Conservation (phyloP, 805 yeast genomes). For the Zygoascus flipseniorum region DNA sequence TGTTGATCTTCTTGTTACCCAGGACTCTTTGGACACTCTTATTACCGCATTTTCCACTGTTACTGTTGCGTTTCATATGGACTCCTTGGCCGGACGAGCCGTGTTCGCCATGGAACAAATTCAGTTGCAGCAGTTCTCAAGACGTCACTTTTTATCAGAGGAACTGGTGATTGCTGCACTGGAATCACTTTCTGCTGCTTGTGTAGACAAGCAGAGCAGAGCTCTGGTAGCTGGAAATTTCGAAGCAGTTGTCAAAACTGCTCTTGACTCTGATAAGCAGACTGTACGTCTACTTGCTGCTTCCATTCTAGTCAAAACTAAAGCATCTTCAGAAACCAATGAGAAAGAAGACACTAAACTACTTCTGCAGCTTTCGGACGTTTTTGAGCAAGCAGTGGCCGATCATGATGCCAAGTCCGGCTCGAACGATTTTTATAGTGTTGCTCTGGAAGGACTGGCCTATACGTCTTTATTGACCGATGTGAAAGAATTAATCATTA, state of each 20-base stretch:
- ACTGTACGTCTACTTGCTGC: constrained; percentile 25
- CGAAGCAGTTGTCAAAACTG: constrained; percentile 16
- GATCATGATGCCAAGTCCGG: constrained; percentile 3
- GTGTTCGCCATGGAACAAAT: constrained; percentile 18
- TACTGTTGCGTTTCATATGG: constrained; percentile 21
- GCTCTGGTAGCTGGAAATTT: constrained; percentile 20
- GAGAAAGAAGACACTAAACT: constrained; percentile 7
- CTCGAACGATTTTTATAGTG: constrained; percentile 8
- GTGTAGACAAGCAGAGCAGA: constrained; percentile 25
- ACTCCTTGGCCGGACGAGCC: constrained; percentile 19
- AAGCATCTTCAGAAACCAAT: constrained; percentile 20
- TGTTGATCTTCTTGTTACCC: constrained; percentile 10
- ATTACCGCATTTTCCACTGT: constrained; percentile 22
- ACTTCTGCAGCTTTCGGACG: constrained; percentile 19
- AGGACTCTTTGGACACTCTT: constrained; percentile 11
- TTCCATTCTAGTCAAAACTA: constrained; percentile 26
- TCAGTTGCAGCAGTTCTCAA: constrained; percentile 12
- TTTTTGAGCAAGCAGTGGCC: constrained; percentile 22
- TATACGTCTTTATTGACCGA: constrained; percentile 25
- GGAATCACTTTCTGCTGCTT: constrained; percentile 28
- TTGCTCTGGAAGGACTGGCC: constrained; percentile 32
- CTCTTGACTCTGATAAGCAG: constrained; percentile 16
- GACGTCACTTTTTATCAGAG: constrained; percentile 12
- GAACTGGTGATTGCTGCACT: constrained; percentile 21
- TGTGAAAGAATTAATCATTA: constrained; percentile 23